Evolutionary conservation across 345 rosid genomes (phyloP), one percentile per base, ranked within the genome.

Genomic region (Sisymbrium irio): DNA sequence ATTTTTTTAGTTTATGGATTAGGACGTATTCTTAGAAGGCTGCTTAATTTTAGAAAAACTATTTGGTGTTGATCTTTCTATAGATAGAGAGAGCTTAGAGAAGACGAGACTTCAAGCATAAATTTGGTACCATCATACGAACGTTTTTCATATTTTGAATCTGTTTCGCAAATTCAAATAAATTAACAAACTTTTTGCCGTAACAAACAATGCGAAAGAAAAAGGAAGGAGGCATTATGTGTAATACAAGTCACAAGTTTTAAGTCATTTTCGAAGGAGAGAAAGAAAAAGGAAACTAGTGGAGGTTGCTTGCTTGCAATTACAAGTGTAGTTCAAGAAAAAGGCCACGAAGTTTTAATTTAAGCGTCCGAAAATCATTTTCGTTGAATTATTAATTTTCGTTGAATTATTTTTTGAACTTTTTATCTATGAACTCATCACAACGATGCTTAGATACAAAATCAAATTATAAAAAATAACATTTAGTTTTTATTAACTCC

Each of bases 261-360:
- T 18, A 58, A 65, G 66, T 74, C 67, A 9, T 66, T 74, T 67
- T 58, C 78, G n/a, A 66, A 14, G 13, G 14, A 58, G 9, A 58
- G 18, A 58, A 74, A 56, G 1, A 51, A 62, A 20, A 32, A 3
- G 36, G 5, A 39, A 65, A 35, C 5, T 45, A 46, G 17, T 58
- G 53, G 66, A 66, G 73, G 67, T 74, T 74, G 78, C 73, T 74
- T 74, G 67, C 50, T 57, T 47, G 53, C 45, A 47, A 74, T 47
- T 58, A 49, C 61, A 27, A 58, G 36, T 58, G 41, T 65, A 37
- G 40, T 44, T 45, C 40, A 33, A 63, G 18, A 13, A n/a, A 73
- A 62, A 33, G 63, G 8, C 28, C 36, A 46, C 45, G 37, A 64
- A 6, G 3, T 15, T 27, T 27, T 27, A 22, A 22, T 22, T 22